A percentile compares a stretch with the other conserved stretches of the same genome.
Conservation (phyloP, 306 rosid species). For the Cucurbita argyrosperma region DNA sequence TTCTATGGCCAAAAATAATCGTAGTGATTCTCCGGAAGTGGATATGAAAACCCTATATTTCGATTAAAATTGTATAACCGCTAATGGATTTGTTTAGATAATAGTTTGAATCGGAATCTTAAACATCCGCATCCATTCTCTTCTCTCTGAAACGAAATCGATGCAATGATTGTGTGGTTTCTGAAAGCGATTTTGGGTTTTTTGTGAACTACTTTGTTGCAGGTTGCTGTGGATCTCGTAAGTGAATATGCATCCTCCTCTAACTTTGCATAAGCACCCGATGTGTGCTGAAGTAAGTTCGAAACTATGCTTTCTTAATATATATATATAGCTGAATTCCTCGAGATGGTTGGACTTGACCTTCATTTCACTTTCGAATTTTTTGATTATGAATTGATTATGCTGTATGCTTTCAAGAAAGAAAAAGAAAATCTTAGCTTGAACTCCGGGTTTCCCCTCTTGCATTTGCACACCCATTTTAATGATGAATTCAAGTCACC, state of each 20-base stretch:
- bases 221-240: conserved; percentile 16
- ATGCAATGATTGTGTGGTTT: not conserved
- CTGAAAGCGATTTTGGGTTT: not conserved
- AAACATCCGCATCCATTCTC: not conserved
- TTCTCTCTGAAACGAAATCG: not conserved
- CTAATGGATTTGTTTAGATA: no score
- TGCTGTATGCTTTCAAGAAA: not conserved
- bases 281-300: conserved; percentile 78
- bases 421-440: not conserved
- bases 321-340: not conserved
- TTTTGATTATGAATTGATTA: not conserved
- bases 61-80: not conserved
- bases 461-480: not conserved
- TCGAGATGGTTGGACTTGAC: not conserved
- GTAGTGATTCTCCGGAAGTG: no score
- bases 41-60: not conserved
- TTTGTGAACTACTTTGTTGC: not conserved
- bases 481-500: not conserved
- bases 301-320: not conserved
- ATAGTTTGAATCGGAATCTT: not conserved
- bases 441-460: not conserved
- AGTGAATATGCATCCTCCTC: conserved; percentile 66
- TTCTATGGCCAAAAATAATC: not conserved
- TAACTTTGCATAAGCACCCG: conserved; percentile 86
- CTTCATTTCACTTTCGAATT: not conserved